A percentile compares a stretch with the other conserved stretches of the same genome.
Conservation (phyloP, 495 filamentous ascomycete genomes). For the Neurospora sp. region DNA sequence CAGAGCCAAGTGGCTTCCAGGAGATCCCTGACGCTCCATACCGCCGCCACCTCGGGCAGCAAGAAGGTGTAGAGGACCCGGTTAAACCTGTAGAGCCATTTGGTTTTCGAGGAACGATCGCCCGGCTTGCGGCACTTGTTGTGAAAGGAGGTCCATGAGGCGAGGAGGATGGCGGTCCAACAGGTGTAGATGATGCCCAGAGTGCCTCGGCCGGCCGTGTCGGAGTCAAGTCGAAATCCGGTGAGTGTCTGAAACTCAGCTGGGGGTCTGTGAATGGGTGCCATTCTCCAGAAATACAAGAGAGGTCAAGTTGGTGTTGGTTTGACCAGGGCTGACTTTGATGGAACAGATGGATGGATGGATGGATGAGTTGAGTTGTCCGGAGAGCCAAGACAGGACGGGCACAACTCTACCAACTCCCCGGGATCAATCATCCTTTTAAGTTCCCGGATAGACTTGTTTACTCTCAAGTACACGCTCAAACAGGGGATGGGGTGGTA, state of each 20-base stretch:
- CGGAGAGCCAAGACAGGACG: not conserved
- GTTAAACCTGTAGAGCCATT: not conserved
- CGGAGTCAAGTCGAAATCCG: not conserved
- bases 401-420: not conserved
- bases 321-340: not conserved
- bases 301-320: not conserved
- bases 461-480: not conserved
- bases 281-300: not conserved
- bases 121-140: not conserved
- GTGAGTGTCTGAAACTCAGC: not conserved
- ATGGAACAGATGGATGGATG: not conserved
- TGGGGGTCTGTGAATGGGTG: not conserved
- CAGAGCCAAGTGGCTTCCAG: not conserved
- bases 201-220: not conserved
- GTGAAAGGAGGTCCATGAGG: not conserved
- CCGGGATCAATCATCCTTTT: not conserved
- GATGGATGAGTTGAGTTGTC: not conserved
- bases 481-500: not conserved
- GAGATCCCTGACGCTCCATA: not conserved
- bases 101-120: not conserved
- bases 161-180: not conserved
- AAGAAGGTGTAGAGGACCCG: not conserved
- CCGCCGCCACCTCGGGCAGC: not conserved
- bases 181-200: not conserved
- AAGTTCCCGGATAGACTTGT: not conserved